Base-by-base conservation (phyloP, 148 eudicot genomes). In the Camellia japonica region DNA sequence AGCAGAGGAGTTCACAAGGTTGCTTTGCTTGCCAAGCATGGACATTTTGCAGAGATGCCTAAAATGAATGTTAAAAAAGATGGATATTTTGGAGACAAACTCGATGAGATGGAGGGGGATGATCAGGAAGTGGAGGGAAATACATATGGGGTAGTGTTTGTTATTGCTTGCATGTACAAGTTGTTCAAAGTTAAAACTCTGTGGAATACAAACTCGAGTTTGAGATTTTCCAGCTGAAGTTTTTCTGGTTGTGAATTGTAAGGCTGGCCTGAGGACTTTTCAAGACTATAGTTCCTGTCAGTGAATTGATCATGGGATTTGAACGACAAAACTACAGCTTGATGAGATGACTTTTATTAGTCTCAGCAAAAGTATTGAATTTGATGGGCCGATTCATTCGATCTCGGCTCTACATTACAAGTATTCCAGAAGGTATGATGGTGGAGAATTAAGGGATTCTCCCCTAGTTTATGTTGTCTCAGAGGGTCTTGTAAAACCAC, bases 1-100 rank as follows among this genome's bases (percentile, higher is more conserved):
- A 43, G 46, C 73, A 10, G 67, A 74, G 14, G 77, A 79, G 20
- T 52, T 80, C 38, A 16, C 49, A 11, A 77, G 23, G 49, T 74
- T 74, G 65, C 77, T 74, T 54, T 42, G 44, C 8, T 30, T 30
- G 38, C 38, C 38, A 1, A 42, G 55, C 4, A 38, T 38, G 30
- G 65, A 23, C 23, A 16, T 42, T 59, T 41, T 7, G 15, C 51
- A 3, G 13, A 38, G 42, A 52, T 55, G 52, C 16, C 7, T 71
- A 23, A 72, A 13, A 71, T 49, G 2, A 4, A 73, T 18, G 20
- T 5, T 13, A 5, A 7, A 13, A 30, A 54, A 52, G 59, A 19
- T 10, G 11, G 7, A 71, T 16, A 20, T 49, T 71, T 41, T 20
- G 42, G 58, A n/a, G 44, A 71, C 75, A 12, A 11, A 12, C 6